A percentile compares a stretch with the other conserved stretches of the same genome.
Conservation (phyloP, 441 rosid genomes). For the Erysimum cheiri region DNA sequence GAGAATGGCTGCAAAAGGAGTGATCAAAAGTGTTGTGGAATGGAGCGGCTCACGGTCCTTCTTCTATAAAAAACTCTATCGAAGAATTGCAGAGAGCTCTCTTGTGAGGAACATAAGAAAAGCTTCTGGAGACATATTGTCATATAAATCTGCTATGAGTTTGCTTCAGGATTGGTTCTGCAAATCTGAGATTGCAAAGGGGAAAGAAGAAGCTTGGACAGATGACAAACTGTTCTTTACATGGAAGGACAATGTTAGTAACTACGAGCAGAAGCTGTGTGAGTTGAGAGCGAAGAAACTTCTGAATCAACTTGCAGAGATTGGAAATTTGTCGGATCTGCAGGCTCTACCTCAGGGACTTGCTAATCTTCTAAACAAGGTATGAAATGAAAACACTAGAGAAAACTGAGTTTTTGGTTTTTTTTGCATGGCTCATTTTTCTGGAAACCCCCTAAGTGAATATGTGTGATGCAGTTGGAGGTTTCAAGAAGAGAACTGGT, state of each 20-base stretch:
- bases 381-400: slow-evolving; percentile 21
- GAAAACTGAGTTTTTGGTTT: slow-evolving; percentile 20
- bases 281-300: slow-evolving; percentile 86
- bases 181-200: slow-evolving; percentile 60
- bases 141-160: slow-evolving; percentile 68
- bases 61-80: slow-evolving; percentile 73
- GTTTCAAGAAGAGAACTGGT: slow-evolving; percentile 68
- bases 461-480: slow-evolving; percentile 76
- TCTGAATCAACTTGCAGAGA: slow-evolving; percentile 65
- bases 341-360: slow-evolving; percentile 92
- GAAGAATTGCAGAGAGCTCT: slow-evolving; percentile 83
- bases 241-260: slow-evolving; percentile 72
- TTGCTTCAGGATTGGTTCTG: slow-evolving; percentile 85
- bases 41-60: slow-evolving; percentile 76
- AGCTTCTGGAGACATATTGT: slow-evolving; percentile 75
- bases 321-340: slow-evolving; percentile 84
- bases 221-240: slow-evolving; percentile 85
- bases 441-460: slow-evolving; percentile 26
- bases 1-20: slow-evolving; percentile 98
- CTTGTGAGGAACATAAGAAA: slow-evolving; percentile 67
- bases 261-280: slow-evolving; percentile 68
- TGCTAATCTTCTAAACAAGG: slow-evolving; percentile 90
- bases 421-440: background rate
- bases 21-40: slow-evolving; percentile 90
- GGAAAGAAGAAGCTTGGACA: slow-evolving; percentile 73